phyloP scores from a whole-genome alignment of 495 filamentous ascomycete genomes.

The Trichoderma reesei region DNA sequence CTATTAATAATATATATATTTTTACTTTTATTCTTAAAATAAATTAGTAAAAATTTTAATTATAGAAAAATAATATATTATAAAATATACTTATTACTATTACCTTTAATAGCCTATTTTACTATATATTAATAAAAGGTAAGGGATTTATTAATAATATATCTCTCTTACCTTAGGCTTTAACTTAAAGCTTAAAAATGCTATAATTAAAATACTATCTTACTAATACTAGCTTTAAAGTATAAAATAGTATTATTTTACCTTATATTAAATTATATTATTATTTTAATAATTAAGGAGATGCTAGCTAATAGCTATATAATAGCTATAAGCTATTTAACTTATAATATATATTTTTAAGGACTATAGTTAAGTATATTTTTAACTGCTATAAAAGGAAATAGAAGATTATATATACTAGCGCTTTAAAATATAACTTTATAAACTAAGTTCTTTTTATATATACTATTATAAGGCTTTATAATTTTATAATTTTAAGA shows the following conservation, averaged over 20 bases:
- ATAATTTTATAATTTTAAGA: too few relatives aligned
- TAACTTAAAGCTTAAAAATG: neutral
- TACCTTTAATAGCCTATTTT: slow-evolving; percentile 10
- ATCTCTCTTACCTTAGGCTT: neutral
- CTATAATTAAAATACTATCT: neutral
- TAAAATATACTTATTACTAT: slow-evolving; percentile 10
- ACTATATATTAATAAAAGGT: neutral
- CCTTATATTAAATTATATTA: neutral
- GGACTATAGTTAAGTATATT: neutral
- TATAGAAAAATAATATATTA: slow-evolving; percentile 4
- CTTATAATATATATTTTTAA: neutral
- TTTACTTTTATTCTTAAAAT: neutral
- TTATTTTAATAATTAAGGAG: neutral
- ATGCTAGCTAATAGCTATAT: neutral
- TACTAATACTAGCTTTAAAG: slow-evolving; percentile 8
- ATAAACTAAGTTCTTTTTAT: too few relatives aligned
- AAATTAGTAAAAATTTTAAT: neutral
- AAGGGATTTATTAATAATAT: slow-evolving; percentile 4
- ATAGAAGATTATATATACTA: too few relatives aligned
- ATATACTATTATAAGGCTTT: too few relatives aligned
- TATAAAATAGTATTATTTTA: neutral
- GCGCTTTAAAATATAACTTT: too few relatives aligned
- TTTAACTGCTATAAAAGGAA: neutral
- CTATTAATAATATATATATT: neutral
- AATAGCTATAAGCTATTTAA: neutral